Evolutionary conservation across 139 green algal genomes (phyloP).

Genomic region (Pleodorina starrii): DNA sequence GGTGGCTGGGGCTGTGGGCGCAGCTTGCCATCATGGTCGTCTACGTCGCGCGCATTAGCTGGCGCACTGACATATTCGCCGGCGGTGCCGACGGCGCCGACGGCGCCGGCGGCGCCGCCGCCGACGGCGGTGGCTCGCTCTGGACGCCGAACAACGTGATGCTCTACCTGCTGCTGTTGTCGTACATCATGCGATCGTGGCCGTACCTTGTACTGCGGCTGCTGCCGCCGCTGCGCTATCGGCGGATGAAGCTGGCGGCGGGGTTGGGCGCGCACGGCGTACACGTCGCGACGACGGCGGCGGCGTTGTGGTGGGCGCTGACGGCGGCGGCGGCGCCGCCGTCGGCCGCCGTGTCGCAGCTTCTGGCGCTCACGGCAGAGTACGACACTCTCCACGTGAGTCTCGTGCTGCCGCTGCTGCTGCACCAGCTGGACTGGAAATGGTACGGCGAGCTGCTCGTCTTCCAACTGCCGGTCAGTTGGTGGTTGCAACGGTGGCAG

Average conservation of each 20-base stretch:
- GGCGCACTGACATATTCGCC: neutral
- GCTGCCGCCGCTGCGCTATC: neutral
- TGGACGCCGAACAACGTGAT: neutral
- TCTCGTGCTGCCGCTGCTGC: neutral
- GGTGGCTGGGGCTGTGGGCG: neutral
- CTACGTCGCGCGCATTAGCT: neutral
- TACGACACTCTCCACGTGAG: conserved; percentile 21
- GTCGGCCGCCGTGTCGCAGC: neutral
- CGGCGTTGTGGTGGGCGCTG: neutral
- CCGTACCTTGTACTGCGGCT: conserved; percentile 13
- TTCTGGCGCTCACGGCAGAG: neutral
- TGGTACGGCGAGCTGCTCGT: neutral
- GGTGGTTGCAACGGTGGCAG: neutral
- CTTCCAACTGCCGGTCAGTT: neutral
- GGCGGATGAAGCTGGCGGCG: neutral
- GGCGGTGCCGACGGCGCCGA: neutral
- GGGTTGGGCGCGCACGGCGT: neutral
- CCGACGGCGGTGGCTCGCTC: neutral
- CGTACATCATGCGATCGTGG: neutral
- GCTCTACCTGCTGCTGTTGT: conserved; percentile 9
- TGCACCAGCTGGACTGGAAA: neutral
- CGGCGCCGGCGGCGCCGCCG: neutral
- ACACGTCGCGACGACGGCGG: neutral
- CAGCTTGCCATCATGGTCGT: neutral
- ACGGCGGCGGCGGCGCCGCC: neutral